Base-by-base conservation (phyloP, 306 rosid genomes). In the Trifolium subterraneum region DNA sequence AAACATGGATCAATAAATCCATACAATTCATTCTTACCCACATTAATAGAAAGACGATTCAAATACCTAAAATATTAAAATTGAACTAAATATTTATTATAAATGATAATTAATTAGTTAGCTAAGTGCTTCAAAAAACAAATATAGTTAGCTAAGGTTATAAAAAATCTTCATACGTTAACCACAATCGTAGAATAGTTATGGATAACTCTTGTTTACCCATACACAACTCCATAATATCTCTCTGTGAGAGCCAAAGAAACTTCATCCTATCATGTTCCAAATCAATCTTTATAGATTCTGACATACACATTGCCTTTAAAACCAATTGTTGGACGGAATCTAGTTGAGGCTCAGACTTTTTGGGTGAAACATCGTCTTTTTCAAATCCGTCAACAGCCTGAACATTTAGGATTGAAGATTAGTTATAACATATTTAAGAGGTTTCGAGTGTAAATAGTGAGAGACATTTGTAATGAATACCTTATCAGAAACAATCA, bases 131-230 rank as follows among this genome's bases (percentile, higher is more conserved):
- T n/a, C n/a, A n/a, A n/a, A n/a, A n/a, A n/a, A n/a, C n/a, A n/a
- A n/a, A n/a, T n/a, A n/a, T n/a, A n/a, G n/a, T n/a, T n/a, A n/a
- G 33, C 33, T 29, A 29, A 29, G 15, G 1, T 60, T 29, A 29
- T 31, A 15, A 60, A 29, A 2, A 60, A 13, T 15, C 6, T 14
- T 29, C 66, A 7, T 60, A 60, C 66, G 66, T 60, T 31, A 60
- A 60, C 66, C 66, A 60, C 66, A 60, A 15, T 31, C 41, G 42
- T 15, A 60, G 66, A 29, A 60, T 29, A 29, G 66, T 60, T 60
- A 60, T 31, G 66, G 41, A 60, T 60, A 60, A 60, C 66, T 60
- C 66, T 60, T 60, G 66, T 60, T 29, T 60, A 29, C 66, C 66
- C 66, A 60, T 60, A 60, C 66, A 60, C 13, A 60, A 15, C 12